Base-by-base conservation (phyloP, 31 red algal genomes). In the Odonthalia washingtoniensis region DNA sequence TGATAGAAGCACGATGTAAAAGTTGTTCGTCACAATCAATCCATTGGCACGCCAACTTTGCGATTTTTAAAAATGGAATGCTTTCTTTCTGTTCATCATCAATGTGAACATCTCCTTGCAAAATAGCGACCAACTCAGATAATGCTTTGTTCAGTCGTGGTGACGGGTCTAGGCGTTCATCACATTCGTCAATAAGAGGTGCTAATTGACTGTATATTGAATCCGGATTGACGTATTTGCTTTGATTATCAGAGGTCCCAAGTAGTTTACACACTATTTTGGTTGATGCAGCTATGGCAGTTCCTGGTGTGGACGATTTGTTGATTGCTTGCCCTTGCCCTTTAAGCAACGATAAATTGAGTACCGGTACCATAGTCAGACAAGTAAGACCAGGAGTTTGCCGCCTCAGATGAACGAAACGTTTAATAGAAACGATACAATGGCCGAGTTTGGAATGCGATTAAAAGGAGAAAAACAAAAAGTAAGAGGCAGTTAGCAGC, bases 1-100 rank as follows among this genome's bases (percentile, higher is more conserved):
- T 85, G 2, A 63, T 40, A 49, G 34, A 32, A 5, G 89, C 89
- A 30, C 89, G 70, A 4, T 49, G 57, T 27, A 4, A 2, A 28
- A 85, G 64, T 27, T 65, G 26, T 3, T 61, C 53, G 45, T 64
- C 70, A 30, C 28, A 39, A 44, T 91, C 89, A n/a, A 91, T 79
- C 21, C 28, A 24, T 26, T 31, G 9, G 60, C 89, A 91, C 6
- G 70, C 44, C 4, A 31, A 35, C 64, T 77, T 30, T 69, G 73
- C 70, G 5, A 91, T 38, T 52, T 69, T 53, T 28, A 52, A 45
- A 32, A 91, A 85, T 12, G 17, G 4, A 3, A 3, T 3, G 1
- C 38, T 5, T 3, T 36, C 18, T 3, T 6, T 35, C 28, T 37
- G 5, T 28, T 41, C 68, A 2, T 52, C 80, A 9, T 4, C 6